Base-by-base conservation (phyloP, 2,329 filamentous ascomycete genomes). In the Colletotrichum kahawae region DNA sequence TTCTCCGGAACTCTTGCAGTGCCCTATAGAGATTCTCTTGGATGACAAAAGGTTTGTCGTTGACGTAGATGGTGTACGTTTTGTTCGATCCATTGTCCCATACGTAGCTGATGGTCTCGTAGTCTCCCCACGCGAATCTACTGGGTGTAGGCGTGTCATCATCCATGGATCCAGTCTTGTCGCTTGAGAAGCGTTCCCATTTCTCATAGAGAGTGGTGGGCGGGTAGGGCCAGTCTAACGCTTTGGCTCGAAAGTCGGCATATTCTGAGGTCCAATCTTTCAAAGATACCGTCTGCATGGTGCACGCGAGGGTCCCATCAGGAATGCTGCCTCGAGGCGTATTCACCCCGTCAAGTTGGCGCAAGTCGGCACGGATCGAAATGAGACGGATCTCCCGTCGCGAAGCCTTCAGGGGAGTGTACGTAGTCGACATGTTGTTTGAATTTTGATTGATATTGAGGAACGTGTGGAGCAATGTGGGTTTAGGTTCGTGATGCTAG, bases 281-380 rank as follows among this genome's bases (percentile, higher is more conserved):
- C 13, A 57, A 4, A 6, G 54, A 57, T 1, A 29, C 54, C 3
- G 54, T 57, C 14, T 18, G 2, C 54, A 57, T 57, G 0, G 16
- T 18, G 27, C 54, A 57, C 4, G 7, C 1, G 4, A 57, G 24
- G 10, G 10, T 48, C n/a, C n/a, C n/a, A 7, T 21, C 43, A 4
- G 43, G n/a, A 21, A 48, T 21, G 3, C 38, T 43, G 18, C 9
- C 16, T n/a, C 0, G 8, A 6, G 4, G 38, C 38, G 5, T 5
- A n/a, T 10, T 6, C 1, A 2, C 0, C 2, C 8, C 9, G 18
- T 43, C 18, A 43, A 0, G 38, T 9, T n/a, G n/a, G 18, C 13
- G 4, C 43, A 21, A 21, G n/a, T 51, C n/a, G n/a, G 43, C 7
- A 4, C 0, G 5, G 3, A 51, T 51, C 43, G 6, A 21, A 21